Evolutionary conservation across 1,284 basidiomycete genomes (phyloP).

Genomic region (Athelia sp.): DNA sequence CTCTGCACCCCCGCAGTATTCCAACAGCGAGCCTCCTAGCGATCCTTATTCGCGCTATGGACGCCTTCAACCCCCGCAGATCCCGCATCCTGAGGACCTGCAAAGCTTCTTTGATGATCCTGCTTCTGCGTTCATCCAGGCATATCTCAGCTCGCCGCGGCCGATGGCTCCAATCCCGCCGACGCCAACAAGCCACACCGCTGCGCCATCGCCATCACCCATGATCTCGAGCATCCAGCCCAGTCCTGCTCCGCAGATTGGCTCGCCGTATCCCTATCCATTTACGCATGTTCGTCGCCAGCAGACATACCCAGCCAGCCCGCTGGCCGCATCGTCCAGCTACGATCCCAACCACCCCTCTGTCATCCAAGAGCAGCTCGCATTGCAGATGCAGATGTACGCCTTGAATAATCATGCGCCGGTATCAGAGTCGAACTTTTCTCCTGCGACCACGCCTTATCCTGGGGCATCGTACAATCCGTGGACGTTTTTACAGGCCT

Average conservation of each 20-base stretch:
- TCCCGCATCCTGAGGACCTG: slow-evolving; percentile 42
- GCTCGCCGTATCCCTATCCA: slow-evolving; percentile 73
- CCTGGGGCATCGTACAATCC: slow-evolving; percentile 55
- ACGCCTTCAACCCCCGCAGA: slow-evolving; percentile 12
- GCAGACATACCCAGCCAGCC: slow-evolving; percentile 27
- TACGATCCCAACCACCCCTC: slow-evolving; percentile 47
- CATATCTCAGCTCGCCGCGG: slow-evolving; percentile 51
- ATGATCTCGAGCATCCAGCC: slow-evolving; percentile 37
- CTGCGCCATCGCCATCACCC: slow-evolving; percentile 64
- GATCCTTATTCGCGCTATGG: background rate
- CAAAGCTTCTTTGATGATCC: slow-evolving; percentile 51
- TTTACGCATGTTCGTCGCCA: slow-evolving; percentile 65
- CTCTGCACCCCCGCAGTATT: slow-evolving; percentile 7
- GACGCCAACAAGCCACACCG: slow-evolving; percentile 67
- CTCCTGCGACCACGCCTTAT: slow-evolving; percentile 67
- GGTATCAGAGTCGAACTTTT: slow-evolving; percentile 66
- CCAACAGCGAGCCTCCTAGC: slow-evolving; percentile 6
- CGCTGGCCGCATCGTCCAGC: slow-evolving; percentile 31
- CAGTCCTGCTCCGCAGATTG: slow-evolving; percentile 47
- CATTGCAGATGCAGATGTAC: slow-evolving; percentile 70
- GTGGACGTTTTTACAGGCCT: slow-evolving; percentile 60
- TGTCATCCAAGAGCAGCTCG: slow-evolving; percentile 60
- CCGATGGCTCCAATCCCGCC: slow-evolving; percentile 72
- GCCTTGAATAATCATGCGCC: slow-evolving; percentile 64
- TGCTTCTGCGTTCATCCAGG: slow-evolving; percentile 50